A percentile compares a stretch with the other conserved stretches of the same genome.
These are phyloP conservation scores for Auriscalpium vulgare DNA, from an alignment of 768 basidiomycete genomes.

Conservation along the genomic window DNA sequence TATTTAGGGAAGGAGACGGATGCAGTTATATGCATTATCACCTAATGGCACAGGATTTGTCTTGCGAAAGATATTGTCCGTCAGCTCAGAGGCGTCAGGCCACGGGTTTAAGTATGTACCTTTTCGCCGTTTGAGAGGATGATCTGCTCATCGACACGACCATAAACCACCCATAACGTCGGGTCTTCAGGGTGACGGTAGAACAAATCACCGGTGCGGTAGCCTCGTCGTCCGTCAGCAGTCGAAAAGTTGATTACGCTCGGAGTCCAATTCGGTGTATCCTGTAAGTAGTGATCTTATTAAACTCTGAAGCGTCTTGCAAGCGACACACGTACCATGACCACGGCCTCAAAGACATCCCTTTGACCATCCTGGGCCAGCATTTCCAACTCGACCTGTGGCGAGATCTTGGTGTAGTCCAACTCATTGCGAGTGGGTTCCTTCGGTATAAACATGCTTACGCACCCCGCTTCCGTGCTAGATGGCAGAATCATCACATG, in stretches of 20 bases:
- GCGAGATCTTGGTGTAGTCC: background rate
- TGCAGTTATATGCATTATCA: background rate
- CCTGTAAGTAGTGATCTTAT: too few relatives aligned
- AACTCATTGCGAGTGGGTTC: background rate
- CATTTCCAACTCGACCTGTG: background rate
- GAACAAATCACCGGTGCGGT: constrained; percentile 34
- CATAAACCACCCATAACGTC: constrained; percentile 29
- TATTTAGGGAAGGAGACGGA: background rate
- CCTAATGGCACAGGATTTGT: constrained; percentile 2
- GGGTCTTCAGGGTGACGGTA: constrained; percentile 32
- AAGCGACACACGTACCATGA: background rate
- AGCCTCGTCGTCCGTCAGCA: constrained; percentile 24
- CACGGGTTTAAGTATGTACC: constrained; percentile 17
- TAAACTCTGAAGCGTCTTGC: background rate
- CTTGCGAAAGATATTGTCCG: constrained; percentile 24
- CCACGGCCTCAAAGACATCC: background rate
- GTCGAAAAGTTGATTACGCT: constrained; percentile 24
- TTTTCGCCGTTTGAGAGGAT: constrained; percentile 33
- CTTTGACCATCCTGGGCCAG: background rate
- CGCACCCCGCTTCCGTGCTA: background rate
- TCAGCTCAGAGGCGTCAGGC: background rate
- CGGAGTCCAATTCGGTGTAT: background rate
- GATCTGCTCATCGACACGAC: constrained; percentile 40
- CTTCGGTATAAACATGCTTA: background rate
- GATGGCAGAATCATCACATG: background rate